These are phyloP conservation scores for Saccharomyces hybrid DNA, from an alignment of 1,139 yeast species.

Conservation along the genomic window DNA sequence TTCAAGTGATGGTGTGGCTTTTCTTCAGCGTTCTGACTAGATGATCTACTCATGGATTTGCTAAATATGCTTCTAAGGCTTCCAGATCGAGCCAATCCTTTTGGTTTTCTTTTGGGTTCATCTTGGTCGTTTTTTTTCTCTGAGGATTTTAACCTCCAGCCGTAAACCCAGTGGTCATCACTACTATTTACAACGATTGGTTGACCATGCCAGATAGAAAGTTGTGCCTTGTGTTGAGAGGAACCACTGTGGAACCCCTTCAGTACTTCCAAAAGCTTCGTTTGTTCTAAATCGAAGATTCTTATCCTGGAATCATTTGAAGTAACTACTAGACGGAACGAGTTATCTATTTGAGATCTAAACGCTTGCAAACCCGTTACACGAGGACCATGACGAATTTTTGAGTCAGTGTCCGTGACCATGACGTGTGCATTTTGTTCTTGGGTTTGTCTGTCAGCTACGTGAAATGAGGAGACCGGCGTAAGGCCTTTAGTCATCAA, in stretches of 20 bases:
- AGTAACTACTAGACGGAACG: conserved; percentile 43
- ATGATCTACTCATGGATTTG: conserved; percentile 35
- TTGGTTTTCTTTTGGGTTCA: background rate
- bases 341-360: conserved; percentile 20
- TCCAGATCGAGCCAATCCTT: conserved; percentile 43
- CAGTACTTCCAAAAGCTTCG: conserved; percentile 55
- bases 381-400: conserved; percentile 36
- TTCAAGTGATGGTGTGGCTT: conserved; percentile 19
- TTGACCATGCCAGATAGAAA: conserved; percentile 10
- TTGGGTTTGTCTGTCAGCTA: conserved; percentile 33
- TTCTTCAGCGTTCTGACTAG: conserved; percentile 16
- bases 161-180: conserved; percentile 38
- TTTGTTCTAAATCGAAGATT: conserved; percentile 50
- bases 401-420: conserved; percentile 8
- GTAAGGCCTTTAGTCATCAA: conserved; percentile 62
- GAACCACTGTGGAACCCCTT: conserved; percentile 67
- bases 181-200: conserved; percentile 37
- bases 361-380: conserved; percentile 45
- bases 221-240: conserved; percentile 60
- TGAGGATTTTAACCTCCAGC: conserved; percentile 25
- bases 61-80: conserved; percentile 70
- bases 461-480: conserved; percentile 48
- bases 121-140: background rate
- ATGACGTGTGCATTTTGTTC: conserved; percentile 5
- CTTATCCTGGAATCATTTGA: conserved; percentile 79